phyloP scores from a whole-genome alignment of 2,329 filamentous ascomycete species.

The Fusarium sp. region DNA sequence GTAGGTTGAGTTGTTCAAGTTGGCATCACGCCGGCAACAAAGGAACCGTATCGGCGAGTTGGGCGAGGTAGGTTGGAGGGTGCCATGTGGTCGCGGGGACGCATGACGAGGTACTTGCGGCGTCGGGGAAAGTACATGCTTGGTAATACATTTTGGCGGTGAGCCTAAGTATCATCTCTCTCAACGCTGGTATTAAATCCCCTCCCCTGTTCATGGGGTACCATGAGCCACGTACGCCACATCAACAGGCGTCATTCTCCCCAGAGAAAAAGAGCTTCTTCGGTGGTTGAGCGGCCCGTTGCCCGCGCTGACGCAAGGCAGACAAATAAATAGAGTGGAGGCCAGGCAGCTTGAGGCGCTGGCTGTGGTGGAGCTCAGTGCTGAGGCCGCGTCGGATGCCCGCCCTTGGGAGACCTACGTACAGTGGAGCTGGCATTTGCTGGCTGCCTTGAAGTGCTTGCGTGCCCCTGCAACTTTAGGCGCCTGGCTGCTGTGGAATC shows the following conservation, averaged over 20 bases:
- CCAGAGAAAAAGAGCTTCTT: slow-evolving; percentile 14
- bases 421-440: neutral
- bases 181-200: slow-evolving; percentile 15
- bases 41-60: slow-evolving; percentile 32
- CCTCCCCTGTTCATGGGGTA: slow-evolving; percentile 12
- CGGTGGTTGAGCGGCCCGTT: slow-evolving; percentile 11
- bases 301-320: slow-evolving; percentile 34
- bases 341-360: neutral
- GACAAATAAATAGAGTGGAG: neutral
- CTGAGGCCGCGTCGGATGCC: neutral
- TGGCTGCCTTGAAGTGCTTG: slow-evolving; percentile 10
- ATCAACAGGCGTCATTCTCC: slow-evolving; percentile 38
- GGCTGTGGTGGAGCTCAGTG: neutral
- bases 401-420: neutral
- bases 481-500: slow-evolving; percentile 33
- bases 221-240: slow-evolving; percentile 43
- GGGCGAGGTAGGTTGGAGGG: slow-evolving; percentile 22
- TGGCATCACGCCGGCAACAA: slow-evolving; percentile 32
- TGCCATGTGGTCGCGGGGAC: slow-evolving; percentile 37
- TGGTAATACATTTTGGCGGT: neutral
- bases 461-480: slow-evolving; percentile 8
- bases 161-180: slow-evolving; percentile 13
- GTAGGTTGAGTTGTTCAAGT: slow-evolving; percentile 21
- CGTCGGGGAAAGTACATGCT: slow-evolving; percentile 13
- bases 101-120: slow-evolving; percentile 1